These are phyloP conservation scores for Skeletonema marinoi DNA, from an alignment of 108 stramenopile species.

Conservation along the genomic window DNA sequence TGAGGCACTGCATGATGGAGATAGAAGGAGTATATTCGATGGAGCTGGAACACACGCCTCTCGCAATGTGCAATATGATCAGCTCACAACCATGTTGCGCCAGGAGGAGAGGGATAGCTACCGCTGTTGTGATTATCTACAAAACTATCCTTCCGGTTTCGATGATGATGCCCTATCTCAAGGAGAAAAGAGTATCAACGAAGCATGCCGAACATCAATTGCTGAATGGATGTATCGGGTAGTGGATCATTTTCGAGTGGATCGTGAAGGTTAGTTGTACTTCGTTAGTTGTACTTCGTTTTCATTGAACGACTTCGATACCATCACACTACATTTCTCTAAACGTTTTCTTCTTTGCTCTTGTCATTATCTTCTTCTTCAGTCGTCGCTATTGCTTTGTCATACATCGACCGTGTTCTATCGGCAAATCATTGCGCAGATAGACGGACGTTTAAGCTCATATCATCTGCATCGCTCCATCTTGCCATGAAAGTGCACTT, in stretches of 20 bases:
- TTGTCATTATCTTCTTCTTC: neutral
- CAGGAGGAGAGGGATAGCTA: conserved; percentile 36
- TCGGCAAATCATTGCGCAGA: conserved; percentile 47
- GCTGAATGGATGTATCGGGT: conserved; percentile 88
- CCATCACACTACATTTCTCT: neutral
- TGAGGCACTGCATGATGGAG: neutral
- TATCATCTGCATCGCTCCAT: conserved; percentile 78
- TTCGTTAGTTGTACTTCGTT: conserved; percentile 53
- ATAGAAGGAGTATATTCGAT: neutral
- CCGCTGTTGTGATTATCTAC: conserved; percentile 38
- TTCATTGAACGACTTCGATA: neutral
- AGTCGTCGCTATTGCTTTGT: conserved; percentile 47
- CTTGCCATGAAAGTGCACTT: conserved; percentile 75
- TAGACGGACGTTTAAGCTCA: conserved; percentile 71
- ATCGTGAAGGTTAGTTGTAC: conserved; percentile 73
- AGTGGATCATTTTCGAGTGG: conserved; percentile 78
- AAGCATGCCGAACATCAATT: conserved; percentile 72
- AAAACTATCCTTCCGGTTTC: conserved; percentile 5
- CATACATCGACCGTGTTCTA: conserved; percentile 53
- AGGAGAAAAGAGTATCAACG: conserved; percentile 43
- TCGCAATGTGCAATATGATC: conserved; percentile 14
- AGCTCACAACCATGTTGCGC: conserved; percentile 29
- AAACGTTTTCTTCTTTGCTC: neutral
- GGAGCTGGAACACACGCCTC: neutral
- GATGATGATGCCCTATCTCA: neutral